Percentiles rank a stretch among this genome's conserved stretches.
Conservation (phyloP, 2,329 filamentous ascomycete species). For the Dactylellina haptotyla region DNA sequence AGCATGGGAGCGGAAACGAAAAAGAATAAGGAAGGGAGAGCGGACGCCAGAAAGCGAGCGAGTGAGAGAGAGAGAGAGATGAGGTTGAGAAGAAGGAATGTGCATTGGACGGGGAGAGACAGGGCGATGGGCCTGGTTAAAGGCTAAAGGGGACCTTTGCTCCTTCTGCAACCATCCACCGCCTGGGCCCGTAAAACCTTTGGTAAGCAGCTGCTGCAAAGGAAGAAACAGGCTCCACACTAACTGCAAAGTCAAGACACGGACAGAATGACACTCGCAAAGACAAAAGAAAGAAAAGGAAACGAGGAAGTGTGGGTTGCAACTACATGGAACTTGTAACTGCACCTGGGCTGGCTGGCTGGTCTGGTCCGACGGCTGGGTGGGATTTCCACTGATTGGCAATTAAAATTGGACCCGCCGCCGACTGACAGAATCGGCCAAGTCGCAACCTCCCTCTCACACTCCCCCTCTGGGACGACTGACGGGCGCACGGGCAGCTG, state of each 20-base stretch:
- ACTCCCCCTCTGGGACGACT: neutral
- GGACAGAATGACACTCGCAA: too few relatives aligned
- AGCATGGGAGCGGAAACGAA: neutral
- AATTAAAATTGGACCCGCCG: conserved; percentile 53
- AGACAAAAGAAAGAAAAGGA: neutral
- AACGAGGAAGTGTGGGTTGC: conserved; percentile 35
- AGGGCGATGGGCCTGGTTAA: conserved; percentile 36
- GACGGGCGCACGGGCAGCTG: conserved; percentile 40
- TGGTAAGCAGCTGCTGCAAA: conserved; percentile 21
- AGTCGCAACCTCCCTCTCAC: conserved; percentile 7
- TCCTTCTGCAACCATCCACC: neutral
- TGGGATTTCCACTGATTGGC: conserved; percentile 46
- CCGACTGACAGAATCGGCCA: conserved; percentile 47
- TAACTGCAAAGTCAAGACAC: too few relatives aligned
- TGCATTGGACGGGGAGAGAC: conserved; percentile 8
- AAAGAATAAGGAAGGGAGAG: neutral
- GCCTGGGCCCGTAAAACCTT: too few relatives aligned
- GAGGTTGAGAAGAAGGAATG: conserved; percentile 1
- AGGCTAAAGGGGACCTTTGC: conserved; percentile 20
- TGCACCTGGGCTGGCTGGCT: neutral
- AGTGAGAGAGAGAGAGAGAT: neutral
- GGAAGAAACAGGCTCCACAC: conserved; percentile 26
- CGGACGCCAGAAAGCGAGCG: neutral
- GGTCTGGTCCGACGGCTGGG: neutral
- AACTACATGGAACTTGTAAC: conserved; percentile 20